Base-by-base conservation (phyloP, 164 flowering plant species). In the Vitis amurensis region DNA sequence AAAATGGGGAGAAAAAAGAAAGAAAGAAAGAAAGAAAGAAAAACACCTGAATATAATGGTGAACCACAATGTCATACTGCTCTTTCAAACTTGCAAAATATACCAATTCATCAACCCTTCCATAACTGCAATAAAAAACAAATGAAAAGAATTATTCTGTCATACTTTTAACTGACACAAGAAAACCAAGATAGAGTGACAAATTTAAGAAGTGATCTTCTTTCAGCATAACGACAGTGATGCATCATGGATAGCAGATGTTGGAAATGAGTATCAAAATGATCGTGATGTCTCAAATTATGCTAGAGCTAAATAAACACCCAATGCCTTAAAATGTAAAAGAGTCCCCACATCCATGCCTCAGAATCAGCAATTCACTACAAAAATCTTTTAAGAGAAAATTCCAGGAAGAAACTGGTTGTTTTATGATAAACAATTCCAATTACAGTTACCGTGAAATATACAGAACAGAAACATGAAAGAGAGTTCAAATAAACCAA, bases 61-160 rank as follows among this genome's bases (percentile, higher is more conserved):
- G 99, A 77, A 93, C 78, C 51, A 93, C 99, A 73, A 93, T 92
- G 74, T 93, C 99, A 79, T 92, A 86, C 61, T 92, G 94, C 81
- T 88, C 97, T 85, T 91, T 96, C 63, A 96, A 80, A 79, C 84
- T 81, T 68, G 98, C 97, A 82, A 96, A 96, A 77, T 84, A 96
- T 19, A 96, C 98, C 84, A 96, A 82, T 63, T 96, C 99, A 71
- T 96, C 97, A 66, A 91, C 97, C 73, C 98, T 81, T 58, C 99
- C 99, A 81, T 96, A 91, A 76, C 98, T 96, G 97, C 85, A 88
- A 68, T 9, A 74, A 55, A 55, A 55, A 55, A 15, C 52, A 68
- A 17, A 58, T 29, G 60, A 44, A 31, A 47, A 31, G 2, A 44
- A 64, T 23, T 23, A 12, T 8, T 12, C 14, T 53, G 29, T 1